phyloP scores from a whole-genome alignment of 2,329 filamentous ascomycete species.

The Stagonosporopsis cucurbitacearum region DNA sequence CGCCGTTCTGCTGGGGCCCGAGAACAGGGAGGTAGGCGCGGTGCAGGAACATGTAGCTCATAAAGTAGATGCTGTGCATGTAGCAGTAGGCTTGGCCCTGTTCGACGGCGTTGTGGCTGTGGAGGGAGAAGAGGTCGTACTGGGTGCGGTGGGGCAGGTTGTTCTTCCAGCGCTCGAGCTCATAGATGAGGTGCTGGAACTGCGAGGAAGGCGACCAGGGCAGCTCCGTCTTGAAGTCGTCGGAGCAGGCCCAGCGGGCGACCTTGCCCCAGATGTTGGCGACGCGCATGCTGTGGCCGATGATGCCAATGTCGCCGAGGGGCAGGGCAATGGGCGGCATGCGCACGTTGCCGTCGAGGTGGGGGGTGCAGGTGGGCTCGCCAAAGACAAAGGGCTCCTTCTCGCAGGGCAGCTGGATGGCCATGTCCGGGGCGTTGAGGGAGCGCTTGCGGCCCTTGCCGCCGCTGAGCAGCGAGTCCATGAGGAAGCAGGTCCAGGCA shows the following conservation, averaged over 20 bases:
- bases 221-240: constrained; percentile 45
- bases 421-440: constrained; percentile 45
- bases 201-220: constrained; percentile 47
- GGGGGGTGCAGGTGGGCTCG: constrained; percentile 45
- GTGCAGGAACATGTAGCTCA: constrained; percentile 52
- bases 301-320: constrained; percentile 47
- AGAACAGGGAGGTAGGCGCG: constrained; percentile 50
- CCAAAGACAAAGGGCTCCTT: constrained; percentile 50
- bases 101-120: constrained; percentile 52
- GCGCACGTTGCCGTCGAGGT: constrained; percentile 40
- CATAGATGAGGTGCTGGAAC: constrained; percentile 46
- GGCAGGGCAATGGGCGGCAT: constrained; percentile 39
- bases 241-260: constrained; percentile 50
- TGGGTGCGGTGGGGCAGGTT: constrained; percentile 45
- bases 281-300: constrained; percentile 48
- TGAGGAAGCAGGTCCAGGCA: constrained; percentile 53
- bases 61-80: constrained; percentile 53
- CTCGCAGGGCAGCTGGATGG: constrained; percentile 50
- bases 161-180: constrained; percentile 46
- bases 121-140: constrained; percentile 48
- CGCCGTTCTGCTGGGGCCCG: constrained; percentile 40
- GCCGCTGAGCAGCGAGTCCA: constrained; percentile 52
- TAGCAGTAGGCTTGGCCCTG: constrained; percentile 52
- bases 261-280: constrained; percentile 53
- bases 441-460: constrained; percentile 50